Percentiles rank a stretch among this genome's conserved stretches.
Conservation (phyloP, 805 yeast genomes). For the Blastobotrys parvus region DNA sequence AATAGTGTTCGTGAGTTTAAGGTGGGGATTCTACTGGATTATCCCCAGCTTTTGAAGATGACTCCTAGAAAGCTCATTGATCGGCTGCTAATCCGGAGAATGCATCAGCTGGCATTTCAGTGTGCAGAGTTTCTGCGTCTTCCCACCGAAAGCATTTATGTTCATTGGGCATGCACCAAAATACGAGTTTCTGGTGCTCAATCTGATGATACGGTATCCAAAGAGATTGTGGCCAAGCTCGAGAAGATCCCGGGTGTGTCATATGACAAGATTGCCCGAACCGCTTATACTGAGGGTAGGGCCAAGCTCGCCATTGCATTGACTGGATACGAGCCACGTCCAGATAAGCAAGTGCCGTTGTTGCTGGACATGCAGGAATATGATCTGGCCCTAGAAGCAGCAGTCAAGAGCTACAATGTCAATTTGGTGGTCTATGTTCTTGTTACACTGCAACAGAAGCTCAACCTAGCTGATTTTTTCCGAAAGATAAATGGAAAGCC, state of each 20-base stretch:
- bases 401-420: constrained; percentile 51
- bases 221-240: constrained; percentile 41
- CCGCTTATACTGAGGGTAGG: constrained; percentile 80
- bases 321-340: constrained; percentile 57
- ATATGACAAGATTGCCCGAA: constrained; percentile 48
- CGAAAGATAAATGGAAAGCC: constrained; percentile 46
- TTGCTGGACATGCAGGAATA: constrained; percentile 65
- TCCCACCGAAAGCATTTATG: constrained; percentile 47
- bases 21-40: constrained; percentile 63
- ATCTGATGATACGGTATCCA: constrained; percentile 53
- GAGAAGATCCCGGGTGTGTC: constrained; percentile 37
- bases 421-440: constrained; percentile 56
- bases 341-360: constrained; percentile 52
- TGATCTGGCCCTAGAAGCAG: constrained; percentile 57
- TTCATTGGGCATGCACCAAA: constrained; percentile 75
- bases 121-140: constrained; percentile 43
- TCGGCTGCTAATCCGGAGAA: constrained; percentile 49
- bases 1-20: constrained; percentile 60
- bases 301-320: constrained; percentile 54
- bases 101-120: constrained; percentile 55
- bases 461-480: constrained; percentile 61
- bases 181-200: constrained; percentile 45
- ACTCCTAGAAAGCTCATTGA: constrained; percentile 52
- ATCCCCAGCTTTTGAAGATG: constrained; percentile 39
- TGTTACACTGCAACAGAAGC: constrained; percentile 42